These are phyloP conservation scores for Acanthamoeba culbertsoni DNA, from an alignment of 208 protist genomes.

Conservation along the genomic window DNA sequence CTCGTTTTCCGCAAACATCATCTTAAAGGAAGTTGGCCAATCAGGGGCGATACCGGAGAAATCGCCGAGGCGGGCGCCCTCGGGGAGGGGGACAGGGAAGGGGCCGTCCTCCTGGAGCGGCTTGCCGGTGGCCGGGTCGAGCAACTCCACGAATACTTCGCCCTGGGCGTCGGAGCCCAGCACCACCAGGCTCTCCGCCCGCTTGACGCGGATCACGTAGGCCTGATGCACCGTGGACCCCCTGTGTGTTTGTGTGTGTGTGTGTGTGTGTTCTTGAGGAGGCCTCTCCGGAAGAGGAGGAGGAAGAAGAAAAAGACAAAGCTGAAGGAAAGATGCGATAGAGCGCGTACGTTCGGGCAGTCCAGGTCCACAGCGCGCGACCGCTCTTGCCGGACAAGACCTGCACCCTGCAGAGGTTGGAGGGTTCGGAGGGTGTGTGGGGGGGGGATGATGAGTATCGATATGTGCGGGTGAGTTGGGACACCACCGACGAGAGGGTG, in stretches of 20 bases:
- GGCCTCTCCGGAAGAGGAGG: no score
- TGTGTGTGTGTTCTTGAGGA: no score
- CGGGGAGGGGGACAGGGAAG: not conserved
- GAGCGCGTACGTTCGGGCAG: not conserved
- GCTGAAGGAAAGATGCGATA: not conserved
- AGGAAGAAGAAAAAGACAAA: not conserved
- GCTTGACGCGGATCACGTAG: not conserved
- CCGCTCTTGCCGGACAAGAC: not conserved
- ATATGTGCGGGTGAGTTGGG: not conserved
- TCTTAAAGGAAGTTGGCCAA: no score
- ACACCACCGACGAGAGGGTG: no score
- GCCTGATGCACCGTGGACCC: not conserved
- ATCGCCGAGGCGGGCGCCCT: not conserved
- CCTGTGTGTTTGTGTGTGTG: no score
- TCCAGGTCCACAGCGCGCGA: constrained; percentile 9
- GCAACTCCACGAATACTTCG: not conserved
- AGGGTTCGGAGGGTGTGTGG: not conserved
- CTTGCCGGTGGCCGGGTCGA: not conserved
- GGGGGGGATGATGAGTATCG: not conserved
- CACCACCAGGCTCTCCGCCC: not conserved
- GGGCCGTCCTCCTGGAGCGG: not conserved
- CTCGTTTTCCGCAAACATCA: no score
- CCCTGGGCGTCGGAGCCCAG: not conserved
- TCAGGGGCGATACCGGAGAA: not conserved
- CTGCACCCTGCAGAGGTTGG: not conserved